These are phyloP conservation scores for Trichoderma sp. DNA, from an alignment of 2,329 filamentous ascomycete genomes.

Conservation along the genomic window DNA sequence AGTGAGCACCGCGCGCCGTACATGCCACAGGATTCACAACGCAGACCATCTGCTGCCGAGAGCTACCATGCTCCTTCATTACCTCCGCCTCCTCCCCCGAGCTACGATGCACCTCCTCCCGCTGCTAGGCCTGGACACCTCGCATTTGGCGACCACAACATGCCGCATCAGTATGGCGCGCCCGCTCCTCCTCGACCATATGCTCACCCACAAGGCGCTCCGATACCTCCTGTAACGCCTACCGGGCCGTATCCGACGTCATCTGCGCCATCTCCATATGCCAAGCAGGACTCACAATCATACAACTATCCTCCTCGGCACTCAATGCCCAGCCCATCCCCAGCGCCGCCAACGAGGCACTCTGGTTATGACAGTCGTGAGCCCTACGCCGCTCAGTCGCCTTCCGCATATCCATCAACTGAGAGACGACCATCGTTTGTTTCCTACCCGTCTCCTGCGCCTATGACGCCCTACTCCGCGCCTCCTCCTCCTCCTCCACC, in stretches of 20 bases:
- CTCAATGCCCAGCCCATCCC: slow-evolving; percentile 34
- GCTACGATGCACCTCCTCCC: slow-evolving; percentile 33
- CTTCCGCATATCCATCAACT: slow-evolving; percentile 32
- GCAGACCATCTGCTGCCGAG: slow-evolving; percentile 50
- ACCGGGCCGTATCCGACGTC: slow-evolving; percentile 35
- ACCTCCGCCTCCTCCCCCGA: slow-evolving; percentile 31
- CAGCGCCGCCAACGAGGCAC: slow-evolving; percentile 31
- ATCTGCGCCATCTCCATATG: slow-evolving; percentile 41
- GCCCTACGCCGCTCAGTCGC: slow-evolving; percentile 40
- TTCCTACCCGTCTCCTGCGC: slow-evolving; percentile 25
- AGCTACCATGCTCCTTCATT: slow-evolving; percentile 40
- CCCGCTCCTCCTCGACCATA: slow-evolving; percentile 35
- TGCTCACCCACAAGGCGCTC: slow-evolving; percentile 33
- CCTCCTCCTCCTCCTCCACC: slow-evolving; percentile 25
- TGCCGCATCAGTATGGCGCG: slow-evolving; percentile 32
- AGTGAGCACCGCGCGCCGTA: slow-evolving; percentile 49
- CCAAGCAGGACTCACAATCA: slow-evolving; percentile 40
- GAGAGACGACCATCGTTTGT: slow-evolving; percentile 34
- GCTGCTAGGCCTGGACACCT: slow-evolving; percentile 32
- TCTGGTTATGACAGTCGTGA: slow-evolving; percentile 41
- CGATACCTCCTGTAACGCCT: slow-evolving; percentile 36
- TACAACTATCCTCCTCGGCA: slow-evolving; percentile 33
- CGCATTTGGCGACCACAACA: slow-evolving; percentile 35
- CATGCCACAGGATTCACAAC: slow-evolving; percentile 36
- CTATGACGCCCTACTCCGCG: slow-evolving; percentile 31